phyloP scores from a whole-genome alignment of 2,329 filamentous ascomycete genomes.

The Dactylonectria estremocensis region DNA sequence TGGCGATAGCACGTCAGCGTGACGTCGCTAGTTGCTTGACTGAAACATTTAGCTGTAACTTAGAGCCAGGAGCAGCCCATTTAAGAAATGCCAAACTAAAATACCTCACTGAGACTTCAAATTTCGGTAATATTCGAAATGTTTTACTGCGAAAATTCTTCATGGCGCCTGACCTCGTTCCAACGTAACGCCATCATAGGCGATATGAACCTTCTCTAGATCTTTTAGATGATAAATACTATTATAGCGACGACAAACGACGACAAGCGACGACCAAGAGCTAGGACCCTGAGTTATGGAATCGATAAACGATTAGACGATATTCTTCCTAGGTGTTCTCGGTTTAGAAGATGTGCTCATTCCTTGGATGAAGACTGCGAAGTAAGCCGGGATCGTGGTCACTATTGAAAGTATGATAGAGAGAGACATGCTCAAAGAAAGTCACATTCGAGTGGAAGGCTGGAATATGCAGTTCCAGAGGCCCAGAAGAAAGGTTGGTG shows the following conservation, averaged over 20 bases:
- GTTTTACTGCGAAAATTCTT: slow-evolving; percentile 2
- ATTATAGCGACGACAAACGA: slow-evolving; percentile 5
- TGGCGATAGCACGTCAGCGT: too few species aligned
- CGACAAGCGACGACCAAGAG: slow-evolving; percentile 3
- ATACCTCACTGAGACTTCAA: not conserved
- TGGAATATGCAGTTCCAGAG: not conserved
- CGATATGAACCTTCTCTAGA: slow-evolving; percentile 5
- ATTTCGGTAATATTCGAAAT: slow-evolving; percentile 3
- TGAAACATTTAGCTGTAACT: not conserved
- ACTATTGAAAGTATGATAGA: not conserved
- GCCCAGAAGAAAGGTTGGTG: not conserved
- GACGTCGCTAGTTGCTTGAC: too few species aligned
- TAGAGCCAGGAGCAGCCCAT: slow-evolving; percentile 5
- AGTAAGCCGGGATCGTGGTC: slow-evolving; percentile 4
- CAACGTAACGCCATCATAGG: not conserved
- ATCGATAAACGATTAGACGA: slow-evolving; percentile 4
- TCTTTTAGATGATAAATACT: slow-evolving; percentile 3
- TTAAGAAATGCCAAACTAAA: slow-evolving; percentile 5
- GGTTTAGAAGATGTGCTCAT: not conserved
- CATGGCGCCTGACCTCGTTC: slow-evolving; percentile 1
- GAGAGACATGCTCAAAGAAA: slow-evolving; percentile 2
- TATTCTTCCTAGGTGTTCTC: not conserved
- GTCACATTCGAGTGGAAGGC: slow-evolving; percentile 3
- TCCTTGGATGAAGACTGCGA: not conserved
- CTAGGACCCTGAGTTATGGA: not conserved